phyloP scores from a whole-genome alignment of 768 basidiomycete species.

The Boletus huronensis region DNA sequence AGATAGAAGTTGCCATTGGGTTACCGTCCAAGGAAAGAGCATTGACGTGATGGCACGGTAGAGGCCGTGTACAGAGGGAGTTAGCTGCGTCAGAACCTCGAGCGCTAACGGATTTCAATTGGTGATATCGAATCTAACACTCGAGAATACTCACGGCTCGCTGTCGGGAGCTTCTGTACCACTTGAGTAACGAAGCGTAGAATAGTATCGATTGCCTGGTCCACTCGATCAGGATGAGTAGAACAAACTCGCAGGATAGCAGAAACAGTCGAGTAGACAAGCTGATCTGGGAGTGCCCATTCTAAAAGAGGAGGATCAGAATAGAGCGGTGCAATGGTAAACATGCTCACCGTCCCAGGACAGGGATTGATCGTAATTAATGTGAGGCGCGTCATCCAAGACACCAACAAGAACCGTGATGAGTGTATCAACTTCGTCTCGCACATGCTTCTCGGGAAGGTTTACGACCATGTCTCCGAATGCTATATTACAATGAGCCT shows the following conservation, averaged over 20 bases:
- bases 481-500: conserved; percentile 77
- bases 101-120: conserved; percentile 42
- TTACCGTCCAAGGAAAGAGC: conserved; percentile 66
- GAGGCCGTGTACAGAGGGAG: conserved; percentile 81
- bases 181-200: conserved; percentile 55
- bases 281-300: conserved; percentile 84
- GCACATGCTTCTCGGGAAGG: conserved; percentile 52
- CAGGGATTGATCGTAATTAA: conserved; percentile 74
- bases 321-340: not conserved
- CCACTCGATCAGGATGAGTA: conserved; percentile 46
- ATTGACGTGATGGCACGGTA: conserved; percentile 83
- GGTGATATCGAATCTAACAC: not conserved
- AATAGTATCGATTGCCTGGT: conserved; percentile 55
- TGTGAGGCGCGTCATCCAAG: conserved; percentile 66
- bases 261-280: conserved; percentile 74
- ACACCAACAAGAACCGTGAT: conserved; percentile 63
- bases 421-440: conserved; percentile 47
- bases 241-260: conserved; percentile 68
- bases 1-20: conserved; percentile 61
- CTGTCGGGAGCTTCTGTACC: conserved; percentile 51
- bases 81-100: conserved; percentile 69
- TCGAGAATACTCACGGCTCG: conserved; percentile 45
- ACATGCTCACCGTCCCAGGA: conserved; percentile 69
- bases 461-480: conserved; percentile 76
- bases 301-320: conserved; percentile 42